Percentiles rank a stretch among this genome's conserved stretches.
These are phyloP conservation scores for Eutrema japonicum DNA, from an alignment of 345 rosid species.

Conservation along the genomic window DNA sequence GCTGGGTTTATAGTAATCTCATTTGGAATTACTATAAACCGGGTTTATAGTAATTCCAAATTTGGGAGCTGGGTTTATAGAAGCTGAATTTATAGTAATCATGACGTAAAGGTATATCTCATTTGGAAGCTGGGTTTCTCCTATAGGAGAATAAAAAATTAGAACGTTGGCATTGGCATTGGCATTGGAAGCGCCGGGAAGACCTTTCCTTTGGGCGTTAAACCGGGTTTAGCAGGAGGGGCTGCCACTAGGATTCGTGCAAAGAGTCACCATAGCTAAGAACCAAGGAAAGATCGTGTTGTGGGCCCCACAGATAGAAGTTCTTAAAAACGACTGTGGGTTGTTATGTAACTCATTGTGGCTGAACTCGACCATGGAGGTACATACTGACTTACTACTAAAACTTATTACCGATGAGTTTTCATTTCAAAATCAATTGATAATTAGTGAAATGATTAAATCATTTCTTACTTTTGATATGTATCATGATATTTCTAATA, in stretches of 20 bases:
- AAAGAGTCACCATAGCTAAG: conserved; percentile 44
- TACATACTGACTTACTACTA: conserved; percentile 3
- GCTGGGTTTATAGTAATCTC: too few species aligned
- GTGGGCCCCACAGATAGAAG: conserved; percentile 76
- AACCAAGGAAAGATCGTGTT: conserved; percentile 59
- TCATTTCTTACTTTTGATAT: background rate
- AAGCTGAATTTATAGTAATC: too few species aligned
- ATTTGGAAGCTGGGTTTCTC: conserved; percentile 88
- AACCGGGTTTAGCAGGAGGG: conserved; percentile 59
- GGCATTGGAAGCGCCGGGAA: conserved; percentile 52
- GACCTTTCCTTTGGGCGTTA: conserved; percentile 73
- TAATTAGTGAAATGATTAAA: too few species aligned
- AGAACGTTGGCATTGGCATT: conserved; percentile 52
- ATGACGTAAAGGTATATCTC: too few species aligned
- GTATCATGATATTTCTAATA: background rate
- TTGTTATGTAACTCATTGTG: conserved; percentile 76
- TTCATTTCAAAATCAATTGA: too few species aligned
- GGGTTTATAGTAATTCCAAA: too few species aligned
- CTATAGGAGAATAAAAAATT: conserved; percentile 65
- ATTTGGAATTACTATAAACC: too few species aligned
- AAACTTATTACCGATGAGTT: background rate
- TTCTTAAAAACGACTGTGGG: conserved; percentile 59
- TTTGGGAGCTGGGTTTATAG: too few species aligned
- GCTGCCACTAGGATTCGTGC: conserved; percentile 53
- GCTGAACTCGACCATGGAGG: conserved; percentile 87